Conservation (phyloP, 768 basidiomycete species). For the Trametes villosa region DNA sequence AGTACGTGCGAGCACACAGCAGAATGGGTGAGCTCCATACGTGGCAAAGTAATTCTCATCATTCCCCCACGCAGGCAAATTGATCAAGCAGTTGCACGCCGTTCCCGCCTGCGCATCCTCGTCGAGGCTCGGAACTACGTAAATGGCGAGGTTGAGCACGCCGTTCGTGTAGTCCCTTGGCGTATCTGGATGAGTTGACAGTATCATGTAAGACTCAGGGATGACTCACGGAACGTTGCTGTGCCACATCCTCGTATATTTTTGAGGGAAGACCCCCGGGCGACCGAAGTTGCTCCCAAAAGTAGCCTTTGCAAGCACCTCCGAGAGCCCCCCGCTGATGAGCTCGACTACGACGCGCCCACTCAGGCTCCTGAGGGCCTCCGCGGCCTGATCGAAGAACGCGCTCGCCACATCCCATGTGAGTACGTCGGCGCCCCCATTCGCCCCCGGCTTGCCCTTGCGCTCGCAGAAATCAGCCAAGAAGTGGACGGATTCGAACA, state of each 20-base stretch:
- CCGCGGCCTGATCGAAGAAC: slow-evolving; percentile 36
- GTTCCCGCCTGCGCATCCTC: slow-evolving; percentile 28
- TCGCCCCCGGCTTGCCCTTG: not conserved
- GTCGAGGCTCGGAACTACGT: slow-evolving; percentile 35
- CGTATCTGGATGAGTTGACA: not conserved
- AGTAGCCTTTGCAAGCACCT: slow-evolving; percentile 37
- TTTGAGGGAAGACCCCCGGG: slow-evolving; percentile 34
- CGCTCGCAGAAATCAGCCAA: not conserved
- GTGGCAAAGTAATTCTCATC: slow-evolving; percentile 37
- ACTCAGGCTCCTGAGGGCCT: slow-evolving; percentile 30
- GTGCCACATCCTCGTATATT: slow-evolving; percentile 40
- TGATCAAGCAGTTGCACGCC: slow-evolving; percentile 36
- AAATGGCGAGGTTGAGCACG: slow-evolving; percentile 33
- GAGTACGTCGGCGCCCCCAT: slow-evolving; percentile 8
- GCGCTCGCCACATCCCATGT: not conserved
- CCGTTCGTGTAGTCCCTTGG: slow-evolving; percentile 40
- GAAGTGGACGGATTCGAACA: not conserved
- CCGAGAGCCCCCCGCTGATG: slow-evolving; percentile 36
- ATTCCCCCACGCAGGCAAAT: slow-evolving; percentile 33
- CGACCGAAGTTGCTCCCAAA: slow-evolving; percentile 30
- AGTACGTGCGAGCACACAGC: not conserved
- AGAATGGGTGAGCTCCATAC: slow-evolving; percentile 19
- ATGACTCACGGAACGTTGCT: slow-evolving; percentile 40
- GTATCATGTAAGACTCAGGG: not conserved
- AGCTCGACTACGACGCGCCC: slow-evolving; percentile 36